Evolutionary conservation across 495 filamentous ascomycete genomes (phyloP).

Genomic region (Evernia prunastri): DNA sequence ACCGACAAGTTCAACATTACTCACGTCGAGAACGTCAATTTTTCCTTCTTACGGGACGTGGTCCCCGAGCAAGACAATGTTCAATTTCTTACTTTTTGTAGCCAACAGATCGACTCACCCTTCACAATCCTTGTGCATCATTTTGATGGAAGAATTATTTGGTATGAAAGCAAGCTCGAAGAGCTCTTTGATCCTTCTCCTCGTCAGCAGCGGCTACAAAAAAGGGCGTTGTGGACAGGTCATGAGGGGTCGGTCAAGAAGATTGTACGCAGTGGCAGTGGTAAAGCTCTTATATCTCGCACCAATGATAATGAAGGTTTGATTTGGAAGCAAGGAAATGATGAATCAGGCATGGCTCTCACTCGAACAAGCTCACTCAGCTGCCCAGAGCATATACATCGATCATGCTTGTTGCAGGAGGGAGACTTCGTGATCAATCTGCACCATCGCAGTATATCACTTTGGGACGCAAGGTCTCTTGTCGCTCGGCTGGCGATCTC

Average conservation of each 20-base stretch:
- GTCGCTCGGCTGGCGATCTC: slow-evolving; percentile 51
- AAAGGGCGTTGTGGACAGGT: slow-evolving; percentile 68
- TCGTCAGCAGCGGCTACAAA: slow-evolving; percentile 52
- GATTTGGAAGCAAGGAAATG: slow-evolving; percentile 66
- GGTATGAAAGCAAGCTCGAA: slow-evolving; percentile 73
- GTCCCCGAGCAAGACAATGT: slow-evolving; percentile 50
- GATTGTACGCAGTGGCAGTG: slow-evolving; percentile 75
- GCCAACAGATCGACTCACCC: slow-evolving; percentile 49
- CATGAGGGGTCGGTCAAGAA: slow-evolving; percentile 77
- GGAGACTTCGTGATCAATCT: slow-evolving; percentile 76
- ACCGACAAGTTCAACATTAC: slow-evolving; percentile 82
- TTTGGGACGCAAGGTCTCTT: slow-evolving; percentile 69
- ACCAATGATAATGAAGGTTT: slow-evolving; percentile 73
- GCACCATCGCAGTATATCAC: slow-evolving; percentile 63
- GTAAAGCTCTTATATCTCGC: slow-evolving; percentile 71
- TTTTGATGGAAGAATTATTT: slow-evolving; percentile 79
- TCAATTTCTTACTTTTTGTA: slow-evolving; percentile 67
- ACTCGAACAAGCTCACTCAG: slow-evolving; percentile 63
- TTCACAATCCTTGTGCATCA: slow-evolving; percentile 76
- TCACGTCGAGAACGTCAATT: slow-evolving; percentile 63
- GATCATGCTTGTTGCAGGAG: slow-evolving; percentile 67
- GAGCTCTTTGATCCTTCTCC: slow-evolving; percentile 74
- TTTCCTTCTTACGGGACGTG: slow-evolving; percentile 54
- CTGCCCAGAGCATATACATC: slow-evolving; percentile 69
- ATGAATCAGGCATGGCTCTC: slow-evolving; percentile 46